phyloP scores from a whole-genome alignment of 257 asterid genomes.

The Cruciata laevipes region DNA sequence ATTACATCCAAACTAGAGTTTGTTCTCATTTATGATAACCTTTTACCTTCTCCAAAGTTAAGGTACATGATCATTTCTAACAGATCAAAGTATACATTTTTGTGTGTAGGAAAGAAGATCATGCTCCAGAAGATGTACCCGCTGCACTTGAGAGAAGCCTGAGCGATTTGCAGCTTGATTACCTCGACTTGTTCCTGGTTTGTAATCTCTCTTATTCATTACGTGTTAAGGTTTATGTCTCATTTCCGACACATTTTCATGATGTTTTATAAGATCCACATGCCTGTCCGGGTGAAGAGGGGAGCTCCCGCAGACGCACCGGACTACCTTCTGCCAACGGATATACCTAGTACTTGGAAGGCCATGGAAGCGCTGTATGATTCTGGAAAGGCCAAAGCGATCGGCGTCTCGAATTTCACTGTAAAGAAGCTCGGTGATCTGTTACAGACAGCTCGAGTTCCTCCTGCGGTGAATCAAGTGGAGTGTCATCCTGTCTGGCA shows the following conservation, averaged over 20 bases:
- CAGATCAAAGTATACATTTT: too few species aligned
- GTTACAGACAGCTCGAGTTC: slow-evolving; percentile 39
- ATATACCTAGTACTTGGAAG: slow-evolving; percentile 53
- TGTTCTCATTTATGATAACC: not conserved
- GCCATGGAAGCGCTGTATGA: slow-evolving; percentile 56
- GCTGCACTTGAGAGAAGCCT: slow-evolving; percentile 44
- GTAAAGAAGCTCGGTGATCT: slow-evolving; percentile 41
- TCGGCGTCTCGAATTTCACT: slow-evolving; percentile 61
- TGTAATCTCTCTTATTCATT: slow-evolving; percentile 13
- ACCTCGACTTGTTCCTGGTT: slow-evolving; percentile 58
- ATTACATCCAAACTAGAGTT: slow-evolving; percentile 58
- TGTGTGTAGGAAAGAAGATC: slow-evolving; percentile 46
- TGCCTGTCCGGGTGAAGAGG: slow-evolving; percentile 54
- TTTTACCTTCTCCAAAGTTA: too few species aligned
- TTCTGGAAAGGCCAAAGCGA: slow-evolving; percentile 51
- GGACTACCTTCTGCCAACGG: slow-evolving; percentile 18
- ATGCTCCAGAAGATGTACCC: slow-evolving; percentile 58
- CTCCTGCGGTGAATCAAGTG: slow-evolving; percentile 63
- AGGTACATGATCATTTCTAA: too few species aligned
- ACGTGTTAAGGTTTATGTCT: not conserved
- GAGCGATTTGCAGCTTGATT: slow-evolving; percentile 55
- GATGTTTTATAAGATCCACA: slow-evolving; percentile 44
- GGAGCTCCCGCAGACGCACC: slow-evolving; percentile 18
- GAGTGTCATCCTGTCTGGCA: slow-evolving; percentile 69
- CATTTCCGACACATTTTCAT: not conserved